phyloP scores from a whole-genome alignment of 257 asterid genomes.

The Osmanthus fragrans region DNA sequence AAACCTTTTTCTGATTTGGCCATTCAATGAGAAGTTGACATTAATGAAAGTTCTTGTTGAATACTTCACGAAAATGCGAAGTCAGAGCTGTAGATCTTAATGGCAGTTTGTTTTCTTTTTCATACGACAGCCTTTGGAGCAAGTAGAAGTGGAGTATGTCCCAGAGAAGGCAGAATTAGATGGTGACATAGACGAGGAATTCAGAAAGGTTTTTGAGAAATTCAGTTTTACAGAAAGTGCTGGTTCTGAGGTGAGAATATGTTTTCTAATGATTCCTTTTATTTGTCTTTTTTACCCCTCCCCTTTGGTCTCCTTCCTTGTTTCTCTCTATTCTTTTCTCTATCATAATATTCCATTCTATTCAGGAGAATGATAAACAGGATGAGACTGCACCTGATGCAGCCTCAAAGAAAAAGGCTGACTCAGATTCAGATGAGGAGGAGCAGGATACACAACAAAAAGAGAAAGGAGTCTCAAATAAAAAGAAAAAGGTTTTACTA shows the following conservation, averaged over 20 bases:
- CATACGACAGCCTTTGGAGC: slow-evolving; percentile 46
- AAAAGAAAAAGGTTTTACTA: slow-evolving; percentile 81
- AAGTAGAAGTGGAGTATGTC: slow-evolving; percentile 87
- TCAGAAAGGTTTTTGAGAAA: slow-evolving; percentile 86
- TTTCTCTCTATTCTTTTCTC: background rate
- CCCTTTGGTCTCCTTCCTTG: background rate
- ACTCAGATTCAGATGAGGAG: slow-evolving; percentile 88
- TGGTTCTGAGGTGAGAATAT: slow-evolving; percentile 61
- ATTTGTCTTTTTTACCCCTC: background rate
- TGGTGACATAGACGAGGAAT: slow-evolving; percentile 69
- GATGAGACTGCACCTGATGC: slow-evolving; percentile 62
- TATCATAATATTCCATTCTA: slow-evolving; percentile 2
- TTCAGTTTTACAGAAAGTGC: slow-evolving; percentile 56
- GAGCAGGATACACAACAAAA: slow-evolving; percentile 74
- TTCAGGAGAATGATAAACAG: slow-evolving; percentile 67
- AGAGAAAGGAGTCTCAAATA: slow-evolving; percentile 82
- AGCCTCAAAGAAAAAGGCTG: slow-evolving; percentile 59
- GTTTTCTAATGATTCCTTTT: background rate
- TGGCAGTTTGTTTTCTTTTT: slow-evolving; percentile 13
- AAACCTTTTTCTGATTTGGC: background rate
- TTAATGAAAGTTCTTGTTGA: background rate
- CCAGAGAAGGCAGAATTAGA: slow-evolving; percentile 82
- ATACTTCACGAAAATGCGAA: slow-evolving; percentile 2
- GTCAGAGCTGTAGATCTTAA: background rate
- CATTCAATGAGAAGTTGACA: background rate